A percentile compares a stretch with the other conserved stretches of the same genome.
Conservation (phyloP, 2,329 filamentous ascomycete genomes). For the Colletotrichum shisoi region DNA sequence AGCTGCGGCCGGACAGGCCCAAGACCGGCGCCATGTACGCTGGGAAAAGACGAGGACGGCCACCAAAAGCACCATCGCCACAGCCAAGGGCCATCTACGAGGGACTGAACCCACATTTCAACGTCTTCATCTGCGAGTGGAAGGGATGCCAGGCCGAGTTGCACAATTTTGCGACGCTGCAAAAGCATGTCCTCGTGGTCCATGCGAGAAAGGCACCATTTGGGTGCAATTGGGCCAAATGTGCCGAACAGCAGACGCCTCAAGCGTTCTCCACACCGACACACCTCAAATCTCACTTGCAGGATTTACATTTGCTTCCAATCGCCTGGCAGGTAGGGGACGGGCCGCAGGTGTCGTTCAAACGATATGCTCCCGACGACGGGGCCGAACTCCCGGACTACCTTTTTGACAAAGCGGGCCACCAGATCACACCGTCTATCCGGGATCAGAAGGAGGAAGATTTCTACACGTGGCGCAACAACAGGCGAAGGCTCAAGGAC, state of each 20-base stretch:
- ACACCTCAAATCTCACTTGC: conserved; percentile 60
- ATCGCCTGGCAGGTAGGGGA: conserved; percentile 68
- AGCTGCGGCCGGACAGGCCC: conserved; percentile 44
- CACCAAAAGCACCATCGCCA: conserved; percentile 51
- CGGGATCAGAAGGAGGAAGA: conserved; percentile 61
- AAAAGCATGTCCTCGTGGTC: conserved; percentile 60
- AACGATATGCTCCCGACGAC: conserved; percentile 38
- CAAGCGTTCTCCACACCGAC: conserved; percentile 35
- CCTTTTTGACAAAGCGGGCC: conserved; percentile 60
- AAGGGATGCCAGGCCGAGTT: conserved; percentile 65
- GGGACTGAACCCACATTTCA: conserved; percentile 54
- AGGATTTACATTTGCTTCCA: conserved; percentile 61
- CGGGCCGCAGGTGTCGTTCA: conserved; percentile 51
- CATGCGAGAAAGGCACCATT: conserved; percentile 49
- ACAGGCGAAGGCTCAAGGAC: conserved; percentile 55
- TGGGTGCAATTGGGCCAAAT: conserved; percentile 54
- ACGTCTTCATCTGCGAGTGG: conserved; percentile 69
- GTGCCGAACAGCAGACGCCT: conserved; percentile 42
- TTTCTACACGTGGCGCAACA: conserved; percentile 54
- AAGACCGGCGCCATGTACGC: conserved; percentile 39
- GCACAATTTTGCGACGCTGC: conserved; percentile 68
- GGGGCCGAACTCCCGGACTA: conserved; percentile 54
- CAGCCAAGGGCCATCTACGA: conserved; percentile 54
- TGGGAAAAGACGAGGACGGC: conserved; percentile 55
- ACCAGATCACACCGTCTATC: conserved; percentile 67